Conservation (phyloP, 2,329 filamentous ascomycete genomes). For the Neurospora sp. region DNA sequence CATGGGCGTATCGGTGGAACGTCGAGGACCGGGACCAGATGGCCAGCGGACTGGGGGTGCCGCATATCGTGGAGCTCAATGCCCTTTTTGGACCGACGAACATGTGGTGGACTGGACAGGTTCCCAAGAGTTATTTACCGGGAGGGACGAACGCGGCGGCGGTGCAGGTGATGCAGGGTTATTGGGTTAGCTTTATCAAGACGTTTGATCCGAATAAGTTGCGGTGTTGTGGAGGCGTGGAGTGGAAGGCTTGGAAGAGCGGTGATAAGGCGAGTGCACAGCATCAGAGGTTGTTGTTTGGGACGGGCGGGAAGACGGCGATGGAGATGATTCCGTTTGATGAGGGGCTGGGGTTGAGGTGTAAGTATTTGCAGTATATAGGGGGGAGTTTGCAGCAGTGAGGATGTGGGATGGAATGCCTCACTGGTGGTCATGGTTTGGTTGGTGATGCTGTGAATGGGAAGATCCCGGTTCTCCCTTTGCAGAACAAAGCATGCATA, state of each 20-base stretch:
- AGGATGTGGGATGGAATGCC: neutral
- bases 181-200: conserved; percentile 67
- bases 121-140: conserved; percentile 37
- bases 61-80: conserved; percentile 56
- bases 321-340: conserved; percentile 14
- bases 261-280: conserved; percentile 13
- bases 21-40: conserved; percentile 50
- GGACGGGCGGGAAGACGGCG: conserved; percentile 22
- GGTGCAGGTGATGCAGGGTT: conserved; percentile 53
- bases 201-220: conserved; percentile 54
- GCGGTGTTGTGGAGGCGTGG: conserved; percentile 33
- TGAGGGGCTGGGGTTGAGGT: conserved; percentile 10
- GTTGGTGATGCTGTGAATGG: neutral
- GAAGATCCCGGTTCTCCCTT: neutral
- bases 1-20: conserved; percentile 63
- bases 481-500: neutral
- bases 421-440: neutral
- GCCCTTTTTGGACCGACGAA: conserved; percentile 59
- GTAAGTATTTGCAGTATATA: conserved; percentile 1
- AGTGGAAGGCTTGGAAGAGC: conserved; percentile 38
- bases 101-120: conserved; percentile 36
- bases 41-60: conserved; percentile 48
- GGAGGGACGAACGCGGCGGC: conserved; percentile 45
- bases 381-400: neutral
- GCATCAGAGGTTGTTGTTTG: conserved; percentile 28